These are phyloP conservation scores for Monosporozyma aquatica DNA, from an alignment of 805 yeast species.

Conservation along the genomic window DNA sequence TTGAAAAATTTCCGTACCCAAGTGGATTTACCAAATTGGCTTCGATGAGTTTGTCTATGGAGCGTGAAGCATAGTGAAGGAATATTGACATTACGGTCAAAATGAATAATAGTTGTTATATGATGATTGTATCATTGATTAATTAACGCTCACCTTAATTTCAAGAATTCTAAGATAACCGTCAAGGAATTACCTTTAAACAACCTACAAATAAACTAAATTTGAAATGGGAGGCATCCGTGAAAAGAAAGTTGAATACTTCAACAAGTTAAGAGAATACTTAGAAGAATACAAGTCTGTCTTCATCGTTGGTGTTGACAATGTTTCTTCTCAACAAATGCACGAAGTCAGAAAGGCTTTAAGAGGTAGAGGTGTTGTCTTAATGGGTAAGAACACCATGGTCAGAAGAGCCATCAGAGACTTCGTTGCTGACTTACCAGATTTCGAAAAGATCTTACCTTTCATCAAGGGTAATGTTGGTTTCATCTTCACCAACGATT, in stretches of 20 bases:
- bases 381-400: slow-evolving; percentile 99
- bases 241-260: slow-evolving; percentile 94
- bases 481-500: slow-evolving; percentile 97
- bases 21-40: too few relatives aligned
- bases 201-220: slow-evolving; percentile 55
- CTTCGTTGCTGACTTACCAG: slow-evolving; percentile 88
- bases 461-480: slow-evolving; percentile 97
- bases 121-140: too few relatives aligned
- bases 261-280: slow-evolving; percentile 87
- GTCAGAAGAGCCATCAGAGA: slow-evolving; percentile 99
- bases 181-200: slow-evolving; percentile 53
- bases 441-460: slow-evolving; percentile 90
- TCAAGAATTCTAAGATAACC: background rate
- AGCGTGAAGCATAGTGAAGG: too few relatives aligned
- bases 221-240: slow-evolving; percentile 99
- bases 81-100: too few relatives aligned
- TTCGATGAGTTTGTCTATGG: too few relatives aligned
- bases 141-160: too few relatives aligned
- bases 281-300: slow-evolving; percentile 95
- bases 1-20: too few relatives aligned
- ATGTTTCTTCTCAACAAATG: slow-evolving; percentile 99
- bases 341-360: slow-evolving; percentile 97
- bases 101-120: too few relatives aligned
- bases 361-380: slow-evolving; percentile 89
- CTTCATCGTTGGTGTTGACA: slow-evolving; percentile 99